Conservation (phyloP, 345 rosid genomes). For the Lagerstroemia speciosa region DNA sequence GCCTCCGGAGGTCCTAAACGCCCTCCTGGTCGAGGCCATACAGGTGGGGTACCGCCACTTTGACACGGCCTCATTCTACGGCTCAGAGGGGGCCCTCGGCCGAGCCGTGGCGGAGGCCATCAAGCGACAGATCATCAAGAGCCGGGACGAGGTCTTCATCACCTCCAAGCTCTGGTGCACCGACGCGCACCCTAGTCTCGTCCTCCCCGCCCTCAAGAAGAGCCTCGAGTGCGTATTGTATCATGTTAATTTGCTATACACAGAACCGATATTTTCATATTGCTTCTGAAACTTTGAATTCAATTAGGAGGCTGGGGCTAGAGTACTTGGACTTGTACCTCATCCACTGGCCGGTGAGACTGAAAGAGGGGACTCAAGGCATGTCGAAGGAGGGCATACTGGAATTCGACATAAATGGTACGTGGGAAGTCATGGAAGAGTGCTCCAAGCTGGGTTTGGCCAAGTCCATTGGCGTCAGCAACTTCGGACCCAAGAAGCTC, state of each 20-base stretch:
- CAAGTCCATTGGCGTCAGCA: constrained; percentile 32
- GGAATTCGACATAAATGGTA: constrained; percentile 14
- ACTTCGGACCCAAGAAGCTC: constrained; percentile 23
- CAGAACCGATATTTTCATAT: no score
- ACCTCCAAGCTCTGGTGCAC: constrained; percentile 2
- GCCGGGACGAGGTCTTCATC: constrained; percentile 1
- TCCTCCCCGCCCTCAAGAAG: neutral
- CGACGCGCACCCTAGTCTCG: neutral
- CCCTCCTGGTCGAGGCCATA: neutral
- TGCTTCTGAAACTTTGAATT: no score
- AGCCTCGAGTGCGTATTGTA: neutral
- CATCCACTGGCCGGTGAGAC: constrained; percentile 20
- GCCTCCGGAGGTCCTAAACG: neutral
- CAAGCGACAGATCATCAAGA: neutral
- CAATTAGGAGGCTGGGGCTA: constrained; percentile 24
- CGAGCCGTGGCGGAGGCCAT: neutral
- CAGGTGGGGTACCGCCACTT: constrained; percentile 4
- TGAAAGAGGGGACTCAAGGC: neutral
- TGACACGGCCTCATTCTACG: neutral
- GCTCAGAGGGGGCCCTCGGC: constrained; percentile 1
- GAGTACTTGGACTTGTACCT: constrained; percentile 28
- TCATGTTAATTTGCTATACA: neutral
- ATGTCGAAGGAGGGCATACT: constrained; percentile 7
- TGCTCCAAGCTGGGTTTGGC: constrained; percentile 26
- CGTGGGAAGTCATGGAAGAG: constrained; percentile 43